These are phyloP conservation scores for Forsythia suspensa DNA, from an alignment of 257 asterid genomes.

Conservation along the genomic window DNA sequence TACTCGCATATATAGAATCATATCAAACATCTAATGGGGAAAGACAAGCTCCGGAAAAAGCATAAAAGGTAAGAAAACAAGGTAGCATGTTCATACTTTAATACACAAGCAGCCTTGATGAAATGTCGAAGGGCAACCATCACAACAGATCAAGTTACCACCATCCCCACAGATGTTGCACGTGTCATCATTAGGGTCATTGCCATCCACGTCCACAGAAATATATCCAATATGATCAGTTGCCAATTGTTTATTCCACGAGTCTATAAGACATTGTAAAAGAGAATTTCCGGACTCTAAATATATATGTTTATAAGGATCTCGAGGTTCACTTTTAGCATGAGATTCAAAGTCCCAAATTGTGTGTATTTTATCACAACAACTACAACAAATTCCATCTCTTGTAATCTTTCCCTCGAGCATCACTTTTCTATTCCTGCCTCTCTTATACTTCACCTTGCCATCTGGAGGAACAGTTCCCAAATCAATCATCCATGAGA, in stretches of 20 bases:
- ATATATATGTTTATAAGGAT: constrained; percentile 48
- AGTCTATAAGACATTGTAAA: constrained; percentile 63
- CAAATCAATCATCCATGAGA: constrained; percentile 87
- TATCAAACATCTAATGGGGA: constrained; percentile 19
- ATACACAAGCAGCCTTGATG: constrained; percentile 82
- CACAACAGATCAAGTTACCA: constrained; percentile 93
- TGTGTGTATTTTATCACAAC: constrained; percentile 57
- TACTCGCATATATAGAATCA: neutral
- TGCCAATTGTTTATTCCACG: constrained; percentile 72
- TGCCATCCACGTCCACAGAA: constrained; percentile 72
- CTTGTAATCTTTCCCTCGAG: constrained; percentile 63
- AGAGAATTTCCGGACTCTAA: constrained; percentile 74
- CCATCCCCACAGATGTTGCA: constrained; percentile 96
- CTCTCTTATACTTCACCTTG: constrained; percentile 57
- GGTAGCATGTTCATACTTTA: constrained; percentile 48
- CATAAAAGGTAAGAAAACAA: constrained; percentile 4
- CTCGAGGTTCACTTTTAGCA: constrained; percentile 55
- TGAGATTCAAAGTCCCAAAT: constrained; percentile 66
- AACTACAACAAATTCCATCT: constrained; percentile 81
- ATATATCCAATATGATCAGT: constrained; percentile 49
- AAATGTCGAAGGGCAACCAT: constrained; percentile 94
- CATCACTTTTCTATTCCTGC: constrained; percentile 33
- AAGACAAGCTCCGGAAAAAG: constrained; percentile 10
- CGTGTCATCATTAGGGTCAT: constrained; percentile 89
- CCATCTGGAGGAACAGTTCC: constrained; percentile 59